Evolutionary conservation across 352 stramenopile genomes (phyloP), one percentile per base, ranked within the genome.

Genomic region (Paralagenidium karlingii): DNA sequence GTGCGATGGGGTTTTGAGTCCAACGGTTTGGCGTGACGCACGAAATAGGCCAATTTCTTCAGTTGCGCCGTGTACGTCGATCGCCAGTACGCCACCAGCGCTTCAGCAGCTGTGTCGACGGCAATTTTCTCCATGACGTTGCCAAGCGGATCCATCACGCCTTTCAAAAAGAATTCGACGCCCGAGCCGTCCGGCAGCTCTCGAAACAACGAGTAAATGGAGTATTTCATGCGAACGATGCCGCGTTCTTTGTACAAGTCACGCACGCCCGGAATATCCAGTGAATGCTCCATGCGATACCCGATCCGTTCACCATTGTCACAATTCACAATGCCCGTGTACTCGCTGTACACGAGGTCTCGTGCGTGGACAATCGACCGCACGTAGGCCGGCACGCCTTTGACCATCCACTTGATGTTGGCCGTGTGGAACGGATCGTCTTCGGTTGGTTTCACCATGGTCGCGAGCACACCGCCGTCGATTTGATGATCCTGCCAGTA

Each of bases 401-500:
- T 34, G 31, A 64, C 54, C 24, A 45, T 58, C 69, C 69, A 82
- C 28, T 76, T 76, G 31, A 84, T 40, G 2, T 51, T 45, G 15
- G 78, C 36, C 19, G 54, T 56, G 12, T 58, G 55, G 38, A 68
- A 82, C 32, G 70, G 70, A 18, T 78, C 52, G 3, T 52, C 45
- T 18, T 47, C 47, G 6, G 55, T 53, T 19, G 68, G 63, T 24
- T 64, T 49, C 0, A 50, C 15, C 24, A 82, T 44, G 24, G 57
- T 54, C 6, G 52, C 55, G 15, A 82, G 43, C 24, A 79, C 60
- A 10, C 62, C 60, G 34, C 47, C 61, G 47, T 79, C 59, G 9
- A 67, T 54, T 24, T 74, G 49, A 36, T 62, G 46, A 41, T 78
- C 68, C 8, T 76, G 47, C 3, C 47, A 38, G 40, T 76, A 78